A percentile compares a stretch with the other conserved stretches of the same genome.
Evolutionary conservation across 768 basidiomycete species (phyloP).

Genomic region (Hygrocybe punicea): DNA sequence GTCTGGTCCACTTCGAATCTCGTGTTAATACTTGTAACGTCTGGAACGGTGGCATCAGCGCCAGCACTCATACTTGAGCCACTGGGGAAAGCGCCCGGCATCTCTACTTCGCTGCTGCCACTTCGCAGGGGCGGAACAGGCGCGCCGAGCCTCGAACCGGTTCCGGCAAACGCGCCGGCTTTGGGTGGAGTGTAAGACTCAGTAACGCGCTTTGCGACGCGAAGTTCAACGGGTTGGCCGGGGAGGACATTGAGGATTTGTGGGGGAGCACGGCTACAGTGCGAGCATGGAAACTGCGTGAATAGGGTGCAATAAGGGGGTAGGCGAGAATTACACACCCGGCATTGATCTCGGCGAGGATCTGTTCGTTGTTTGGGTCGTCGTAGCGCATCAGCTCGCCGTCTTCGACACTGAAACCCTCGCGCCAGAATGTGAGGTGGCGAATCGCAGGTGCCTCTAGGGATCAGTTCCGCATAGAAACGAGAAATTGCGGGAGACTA

Average conservation of each 20-base stretch:
- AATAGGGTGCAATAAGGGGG: neutral
- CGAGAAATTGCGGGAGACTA: neutral
- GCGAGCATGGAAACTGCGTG: constrained; percentile 1
- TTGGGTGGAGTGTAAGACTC: constrained; percentile 68
- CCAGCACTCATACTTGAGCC: constrained; percentile 22
- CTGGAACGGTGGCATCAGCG: constrained; percentile 17
- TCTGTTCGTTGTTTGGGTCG: constrained; percentile 64
- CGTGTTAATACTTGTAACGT: constrained; percentile 42
- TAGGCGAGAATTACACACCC: constrained; percentile 49
- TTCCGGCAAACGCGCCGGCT: constrained; percentile 55
- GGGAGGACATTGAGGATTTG: constrained; percentile 66
- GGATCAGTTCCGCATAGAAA: constrained; percentile 16
- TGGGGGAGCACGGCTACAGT: constrained; percentile 69
- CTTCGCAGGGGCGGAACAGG: constrained; percentile 49
- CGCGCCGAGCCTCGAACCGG: constrained; percentile 79
- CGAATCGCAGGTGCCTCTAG: constrained; percentile 62
- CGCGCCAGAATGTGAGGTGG: constrained; percentile 84
- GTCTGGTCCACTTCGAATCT: constrained; percentile 79
- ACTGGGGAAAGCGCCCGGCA: constrained; percentile 63
- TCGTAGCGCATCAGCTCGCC: constrained; percentile 83
- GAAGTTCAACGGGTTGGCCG: constrained; percentile 82
- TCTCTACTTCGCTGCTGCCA: constrained; percentile 18
- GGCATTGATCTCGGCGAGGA: constrained; percentile 72
- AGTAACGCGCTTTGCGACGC: constrained; percentile 61
- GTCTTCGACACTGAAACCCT: constrained; percentile 91